These are phyloP conservation scores for Marchantia paleacea DNA, from an alignment of 225 moss, liverwort and hornwort genomes.

Conservation along the genomic window DNA sequence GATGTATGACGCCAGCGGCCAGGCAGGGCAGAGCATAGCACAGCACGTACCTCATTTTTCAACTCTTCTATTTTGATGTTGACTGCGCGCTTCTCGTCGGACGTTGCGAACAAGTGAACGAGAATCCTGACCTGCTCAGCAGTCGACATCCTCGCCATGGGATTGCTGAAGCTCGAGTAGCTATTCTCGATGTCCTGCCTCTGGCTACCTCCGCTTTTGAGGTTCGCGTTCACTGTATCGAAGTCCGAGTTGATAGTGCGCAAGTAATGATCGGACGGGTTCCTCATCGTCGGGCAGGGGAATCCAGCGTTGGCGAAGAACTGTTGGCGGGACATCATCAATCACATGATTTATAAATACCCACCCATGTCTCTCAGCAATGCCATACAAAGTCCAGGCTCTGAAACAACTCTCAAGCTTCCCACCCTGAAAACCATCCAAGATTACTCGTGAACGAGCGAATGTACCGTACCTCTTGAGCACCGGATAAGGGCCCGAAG, in stretches of 20 bases:
- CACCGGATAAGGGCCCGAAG: constrained; percentile 31
- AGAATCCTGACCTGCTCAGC: constrained; percentile 41
- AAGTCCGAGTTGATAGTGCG: constrained; percentile 38
- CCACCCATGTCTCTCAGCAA: not conserved
- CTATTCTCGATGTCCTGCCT: constrained; percentile 28
- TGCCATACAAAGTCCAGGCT: not conserved
- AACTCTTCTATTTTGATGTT: constrained; percentile 12
- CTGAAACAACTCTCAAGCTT: not conserved
- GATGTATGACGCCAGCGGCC: not conserved
- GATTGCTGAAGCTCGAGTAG: constrained; percentile 30
- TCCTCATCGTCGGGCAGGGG: constrained; percentile 38
- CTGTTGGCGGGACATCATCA: constrained; percentile 12
- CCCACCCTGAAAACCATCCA: not conserved
- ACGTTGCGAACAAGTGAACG: constrained; percentile 29
- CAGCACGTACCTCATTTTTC: constrained; percentile 14
- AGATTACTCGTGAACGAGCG: not conserved
- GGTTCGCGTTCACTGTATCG: constrained; percentile 32
- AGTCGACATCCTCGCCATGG: constrained; percentile 32
- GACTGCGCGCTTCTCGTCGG: constrained; percentile 33
- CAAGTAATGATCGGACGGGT: constrained; percentile 41
- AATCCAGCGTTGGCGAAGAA: constrained; percentile 43
- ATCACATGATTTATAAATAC: not conserved
- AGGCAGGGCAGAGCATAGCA: too few species aligned
- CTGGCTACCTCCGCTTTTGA: not conserved
- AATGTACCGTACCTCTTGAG: constrained; percentile 33